Conservation (phyloP, 129 eudicot species). For the Centrapalus pauciflorus region DNA sequence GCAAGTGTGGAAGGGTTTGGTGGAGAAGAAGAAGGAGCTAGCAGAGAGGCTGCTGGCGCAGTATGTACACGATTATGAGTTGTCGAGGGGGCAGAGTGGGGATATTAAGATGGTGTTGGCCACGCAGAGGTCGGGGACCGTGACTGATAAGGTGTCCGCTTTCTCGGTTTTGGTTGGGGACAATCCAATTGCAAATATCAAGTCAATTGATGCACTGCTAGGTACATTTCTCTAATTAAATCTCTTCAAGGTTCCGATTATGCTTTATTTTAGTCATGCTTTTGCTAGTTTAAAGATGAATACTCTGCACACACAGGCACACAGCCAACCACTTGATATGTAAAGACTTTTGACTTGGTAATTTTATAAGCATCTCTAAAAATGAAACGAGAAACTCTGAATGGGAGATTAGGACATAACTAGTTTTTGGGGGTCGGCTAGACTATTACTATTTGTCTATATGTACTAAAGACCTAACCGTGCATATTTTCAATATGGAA, state of each 20-base stretch:
- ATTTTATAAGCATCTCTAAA: background rate
- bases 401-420: background rate
- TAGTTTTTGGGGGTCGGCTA: no score
- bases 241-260: background rate
- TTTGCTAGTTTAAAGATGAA: background rate
- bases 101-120: slow-evolving; percentile 92
- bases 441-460: background rate
- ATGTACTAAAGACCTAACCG: background rate
- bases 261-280: background rate
- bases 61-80: slow-evolving; percentile 59
- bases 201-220: slow-evolving; percentile 71
- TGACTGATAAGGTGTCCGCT: slow-evolving; percentile 93
- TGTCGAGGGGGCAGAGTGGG: slow-evolving; percentile 76
- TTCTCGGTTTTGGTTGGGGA: slow-evolving; percentile 89
- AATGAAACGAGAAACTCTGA: background rate
- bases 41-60: slow-evolving; percentile 89
- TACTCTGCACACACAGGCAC: background rate
- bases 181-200: slow-evolving; percentile 78
- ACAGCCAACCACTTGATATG: background rate
- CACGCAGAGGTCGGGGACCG: slow-evolving; percentile 96
- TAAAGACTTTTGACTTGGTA: background rate
- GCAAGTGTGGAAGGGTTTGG: slow-evolving; percentile 86
- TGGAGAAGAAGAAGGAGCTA: slow-evolving; percentile 72
- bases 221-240: slow-evolving; percentile 35
- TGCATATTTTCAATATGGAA: background rate